Percentiles rank a stretch among this genome's conserved stretches.
These are phyloP conservation scores for Rhodosporidiobolus sp. DNA, from an alignment of 768 basidiomycete genomes.

Conservation along the genomic window DNA sequence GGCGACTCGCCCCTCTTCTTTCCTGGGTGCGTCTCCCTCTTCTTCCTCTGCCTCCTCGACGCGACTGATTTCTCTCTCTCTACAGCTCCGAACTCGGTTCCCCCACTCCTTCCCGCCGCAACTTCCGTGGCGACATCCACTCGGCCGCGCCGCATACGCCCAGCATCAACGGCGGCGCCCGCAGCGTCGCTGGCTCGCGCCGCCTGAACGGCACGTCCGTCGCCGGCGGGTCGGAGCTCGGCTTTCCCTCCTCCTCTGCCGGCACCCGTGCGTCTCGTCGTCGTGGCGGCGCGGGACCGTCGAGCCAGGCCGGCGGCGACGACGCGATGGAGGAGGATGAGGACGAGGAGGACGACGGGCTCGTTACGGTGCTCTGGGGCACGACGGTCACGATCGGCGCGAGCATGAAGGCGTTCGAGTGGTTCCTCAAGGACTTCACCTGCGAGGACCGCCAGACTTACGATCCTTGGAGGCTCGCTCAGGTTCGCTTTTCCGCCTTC, in stretches of 20 bases:
- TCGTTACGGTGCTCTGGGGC: constrained; percentile 88
- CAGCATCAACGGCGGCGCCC: constrained; percentile 50
- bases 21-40: constrained; percentile 48
- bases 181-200: constrained; percentile 40
- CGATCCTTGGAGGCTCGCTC: constrained; percentile 47
- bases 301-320: constrained; percentile 5
- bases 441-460: constrained; percentile 60
- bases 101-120: constrained; percentile 61
- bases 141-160: constrained; percentile 63
- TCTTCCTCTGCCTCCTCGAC: neutral
- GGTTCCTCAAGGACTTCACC: constrained; percentile 89
- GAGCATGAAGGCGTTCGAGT: constrained; percentile 83
- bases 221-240: constrained; percentile 23
- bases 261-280: neutral
- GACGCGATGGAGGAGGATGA: constrained; percentile 18
- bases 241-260: constrained; percentile 35
- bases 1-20: constrained; percentile 51
- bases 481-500: constrained; percentile 47
- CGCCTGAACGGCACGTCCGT: constrained; percentile 50
- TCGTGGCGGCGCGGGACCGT: neutral
- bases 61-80: neutral
- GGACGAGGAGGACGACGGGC: constrained; percentile 49
- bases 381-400: constrained; percentile 89
- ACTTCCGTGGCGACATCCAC: constrained; percentile 84
- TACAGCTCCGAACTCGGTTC: constrained; percentile 47